Base-by-base conservation (phyloP, 225 moss, liverwort and hornwort species). In the Rhytidiadelphus loreus region DNA sequence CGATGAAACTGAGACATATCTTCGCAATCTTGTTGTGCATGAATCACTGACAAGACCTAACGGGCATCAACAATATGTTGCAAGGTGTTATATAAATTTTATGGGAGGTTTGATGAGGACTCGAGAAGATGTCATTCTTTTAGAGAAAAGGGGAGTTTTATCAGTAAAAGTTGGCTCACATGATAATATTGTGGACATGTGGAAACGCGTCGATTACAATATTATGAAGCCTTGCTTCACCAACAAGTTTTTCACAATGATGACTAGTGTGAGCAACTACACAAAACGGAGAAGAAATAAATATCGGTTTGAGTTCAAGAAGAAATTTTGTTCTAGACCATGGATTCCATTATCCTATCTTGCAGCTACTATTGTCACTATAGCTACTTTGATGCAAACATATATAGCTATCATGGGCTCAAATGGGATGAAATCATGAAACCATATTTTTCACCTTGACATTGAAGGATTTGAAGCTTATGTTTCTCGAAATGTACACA, bases 21-120 rank as follows among this genome's bases (percentile, higher is more conserved):
- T 83, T 39, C 6, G 29, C 39, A 83, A 68, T 17, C 9, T 56
- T 13, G 37, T 69, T 68, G 26, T 83, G 4, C 8, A 69, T 1
- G 35, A 84, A 84, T 1, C 3, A 3, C 1, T 72, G 0, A 3
- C 8, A n/a, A 48, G 11, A 6, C 13, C 3, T 20, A 1, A 9
- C 1, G 3, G 9, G 13, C 20, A 0, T 0, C 2, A 0, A 1
- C 24, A 12, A 52, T 7, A 18, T 12, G 8, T 5, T 83, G 53
- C 46, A 0, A 44, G 0, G 0, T 43, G 23, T 23, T 70, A 43
- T 22, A 24, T 33, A 6, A 0, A 0, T 7, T 70, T 57, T 44
- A 71, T 71, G 58, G 58, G 11, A 41, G 44, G 41, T 33, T 57
- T 84, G 58, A 84, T 84, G 24, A 70, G 16, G 57, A 71, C 23